These are phyloP conservation scores for Fusarium globosum DNA, from an alignment of 2,329 filamentous ascomycete genomes.

Conservation along the genomic window DNA sequence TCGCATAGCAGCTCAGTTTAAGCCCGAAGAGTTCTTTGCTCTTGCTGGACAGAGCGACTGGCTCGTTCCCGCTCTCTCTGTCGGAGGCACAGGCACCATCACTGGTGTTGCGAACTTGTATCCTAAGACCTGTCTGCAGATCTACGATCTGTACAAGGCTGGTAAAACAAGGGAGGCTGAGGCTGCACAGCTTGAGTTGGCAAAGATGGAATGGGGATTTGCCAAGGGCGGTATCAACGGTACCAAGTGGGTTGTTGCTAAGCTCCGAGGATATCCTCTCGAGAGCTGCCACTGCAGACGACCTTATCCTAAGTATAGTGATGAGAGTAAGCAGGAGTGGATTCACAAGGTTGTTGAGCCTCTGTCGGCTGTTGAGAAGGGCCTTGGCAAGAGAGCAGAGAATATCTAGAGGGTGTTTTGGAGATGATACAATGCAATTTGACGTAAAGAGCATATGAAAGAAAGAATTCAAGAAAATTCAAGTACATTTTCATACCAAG, in stretches of 20 bases:
- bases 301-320: slow-evolving; percentile 63
- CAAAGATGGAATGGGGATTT: slow-evolving; percentile 66
- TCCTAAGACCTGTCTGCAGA: slow-evolving; percentile 65
- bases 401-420: not conserved
- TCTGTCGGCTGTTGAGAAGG: slow-evolving; percentile 34
- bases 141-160: slow-evolving; percentile 60
- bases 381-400: slow-evolving; percentile 36
- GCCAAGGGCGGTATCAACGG: slow-evolving; percentile 69
- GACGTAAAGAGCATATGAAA: not conserved
- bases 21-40: slow-evolving; percentile 67
- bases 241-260: slow-evolving; percentile 69
- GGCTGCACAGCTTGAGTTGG: slow-evolving; percentile 61
- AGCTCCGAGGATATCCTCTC: slow-evolving; percentile 63
- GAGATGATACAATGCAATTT: not conserved
- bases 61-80: slow-evolving; percentile 68
- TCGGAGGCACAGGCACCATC: slow-evolving; percentile 69
- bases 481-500: fast-evolving
- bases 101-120: slow-evolving; percentile 73
- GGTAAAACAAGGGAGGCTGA: slow-evolving; percentile 61
- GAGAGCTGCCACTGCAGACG: slow-evolving; percentile 63
- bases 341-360: slow-evolving; percentile 45
- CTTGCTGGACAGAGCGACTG: slow-evolving; percentile 82
- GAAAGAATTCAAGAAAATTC: not conserved
- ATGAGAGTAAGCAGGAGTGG: slow-evolving; percentile 50
- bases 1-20: slow-evolving; percentile 64